Conservation (phyloP, 2,329 filamentous ascomycete genomes). For the Colletotrichum viniferum region DNA sequence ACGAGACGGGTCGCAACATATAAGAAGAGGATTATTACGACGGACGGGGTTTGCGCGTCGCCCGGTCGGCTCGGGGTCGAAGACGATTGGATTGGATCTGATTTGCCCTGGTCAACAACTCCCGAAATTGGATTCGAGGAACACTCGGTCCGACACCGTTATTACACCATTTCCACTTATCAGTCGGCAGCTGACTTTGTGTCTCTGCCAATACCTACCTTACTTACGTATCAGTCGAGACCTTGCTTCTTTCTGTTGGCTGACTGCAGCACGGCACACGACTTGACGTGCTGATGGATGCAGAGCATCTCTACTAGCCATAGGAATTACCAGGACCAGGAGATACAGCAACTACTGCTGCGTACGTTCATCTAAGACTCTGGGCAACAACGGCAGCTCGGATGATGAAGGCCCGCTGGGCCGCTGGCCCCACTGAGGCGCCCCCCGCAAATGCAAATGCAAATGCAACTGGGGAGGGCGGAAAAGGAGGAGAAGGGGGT, state of each 20-base stretch:
- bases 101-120: background rate
- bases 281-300: background rate
- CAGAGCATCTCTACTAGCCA: background rate
- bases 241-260: background rate
- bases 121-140: background rate
- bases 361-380: background rate
- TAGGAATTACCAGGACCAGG: background rate
- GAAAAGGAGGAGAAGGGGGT: background rate
- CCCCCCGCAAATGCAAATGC: slow-evolving; percentile 15
- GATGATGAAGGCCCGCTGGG: slow-evolving; percentile 25
- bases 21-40: background rate
- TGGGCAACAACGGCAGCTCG: slow-evolving; percentile 15
- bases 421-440: slow-evolving; percentile 22
- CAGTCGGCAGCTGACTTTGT: background rate
- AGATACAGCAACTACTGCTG: background rate
- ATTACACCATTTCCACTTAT: too few species aligned
- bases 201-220: background rate
- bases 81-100: background rate
- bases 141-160: background rate
- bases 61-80: background rate
- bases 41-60: background rate
- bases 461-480: slow-evolving; percentile 1
- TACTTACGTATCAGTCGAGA: background rate
- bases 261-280: background rate
- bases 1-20: background rate